Base-by-base conservation (phyloP, 169 alveolate genomes). In the Cryptosporidium viatorum region DNA sequence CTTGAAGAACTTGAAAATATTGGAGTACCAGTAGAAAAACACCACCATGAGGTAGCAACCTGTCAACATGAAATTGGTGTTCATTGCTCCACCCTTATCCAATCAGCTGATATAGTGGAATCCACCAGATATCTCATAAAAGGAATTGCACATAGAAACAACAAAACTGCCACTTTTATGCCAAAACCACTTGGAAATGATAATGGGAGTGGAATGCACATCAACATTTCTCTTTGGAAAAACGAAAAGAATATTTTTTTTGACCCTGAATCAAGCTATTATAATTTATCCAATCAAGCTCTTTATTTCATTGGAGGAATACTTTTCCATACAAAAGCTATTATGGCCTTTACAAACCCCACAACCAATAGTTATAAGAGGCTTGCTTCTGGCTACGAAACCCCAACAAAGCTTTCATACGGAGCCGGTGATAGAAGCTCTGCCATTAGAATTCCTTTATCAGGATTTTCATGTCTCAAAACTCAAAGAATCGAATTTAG, bases 11-110 rank as follows among this genome's bases (percentile, higher is more conserved):
- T 93, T 29, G 92, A 85, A 26, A 45, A 69, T 62, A 41, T 93
- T 29, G 94, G 95, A 68, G 73, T 93, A n/a, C 85, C 86, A 35
- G 91, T 91, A n/a, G 96, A 94, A 91, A 93, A 91, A 67, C 95
- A 93, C 71, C 97, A 93, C 91, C 96, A 93, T 92, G 97, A 93
- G 60, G 96, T 94, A n/a, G 93, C 95, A 3, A 73, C 94, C 26
- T 92, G 95, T 69, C 97, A 94, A 70, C 95, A 91, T 37, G 97
- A 94, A 71, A 69, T 94, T 33, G 94, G 95, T 16, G 92, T 92
- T 45, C 85, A 86, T 69, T 92, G 86, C 60, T 85, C 89, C 39
- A 71, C 92, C n/a, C 85, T 92, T 26, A 18, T 93, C 41, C 50
- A 35, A 9, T 86, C 92, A 18, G 96, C 96, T 58, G 96, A 93